phyloP scores from a whole-genome alignment of 1,139 yeast species.

The Debaryomycetaceae sp. region DNA sequence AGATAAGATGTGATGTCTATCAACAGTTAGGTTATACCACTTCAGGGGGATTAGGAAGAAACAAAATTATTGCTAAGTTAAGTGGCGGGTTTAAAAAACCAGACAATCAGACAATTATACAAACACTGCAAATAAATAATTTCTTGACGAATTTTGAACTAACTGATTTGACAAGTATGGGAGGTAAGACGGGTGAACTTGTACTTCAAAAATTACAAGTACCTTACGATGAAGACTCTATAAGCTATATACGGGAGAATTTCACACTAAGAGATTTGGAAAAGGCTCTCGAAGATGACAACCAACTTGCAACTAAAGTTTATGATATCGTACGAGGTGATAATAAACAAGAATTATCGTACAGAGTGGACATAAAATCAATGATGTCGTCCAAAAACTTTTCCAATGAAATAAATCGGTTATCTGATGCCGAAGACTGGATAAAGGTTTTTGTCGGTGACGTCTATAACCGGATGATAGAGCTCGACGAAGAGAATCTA shows the following conservation, averaged over 20 bases:
- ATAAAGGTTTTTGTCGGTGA: slow-evolving; percentile 81
- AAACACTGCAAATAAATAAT: slow-evolving; percentile 41
- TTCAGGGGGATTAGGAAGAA: slow-evolving; percentile 81
- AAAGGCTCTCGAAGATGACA: slow-evolving; percentile 36
- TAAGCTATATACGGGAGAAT: slow-evolving; percentile 46
- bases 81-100: slow-evolving; percentile 89
- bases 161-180: slow-evolving; percentile 82
- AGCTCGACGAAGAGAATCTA: slow-evolving; percentile 66
- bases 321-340: slow-evolving; percentile 66
- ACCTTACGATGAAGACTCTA: slow-evolving; percentile 38
- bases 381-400: slow-evolving; percentile 90
- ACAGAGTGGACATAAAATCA: slow-evolving; percentile 66
- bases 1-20: slow-evolving; percentile 52
- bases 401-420: slow-evolving; percentile 44
- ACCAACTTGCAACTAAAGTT: slow-evolving; percentile 44
- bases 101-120: slow-evolving; percentile 74
- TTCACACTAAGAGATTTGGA: slow-evolving; percentile 35
- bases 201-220: slow-evolving; percentile 44
- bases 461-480: slow-evolving; percentile 63
- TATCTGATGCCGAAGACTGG: slow-evolving; percentile 73
- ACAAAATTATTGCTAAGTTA: slow-evolving; percentile 78
- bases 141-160: slow-evolving; percentile 64
- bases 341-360: slow-evolving; percentile 48
- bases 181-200: slow-evolving; percentile 82
- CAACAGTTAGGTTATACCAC: slow-evolving; percentile 73